Evolutionary conservation across 169 alveolate genomes (phyloP), one percentile per base, ranked within the genome.

Genomic region (Perkinsus chesapeaki): DNA sequence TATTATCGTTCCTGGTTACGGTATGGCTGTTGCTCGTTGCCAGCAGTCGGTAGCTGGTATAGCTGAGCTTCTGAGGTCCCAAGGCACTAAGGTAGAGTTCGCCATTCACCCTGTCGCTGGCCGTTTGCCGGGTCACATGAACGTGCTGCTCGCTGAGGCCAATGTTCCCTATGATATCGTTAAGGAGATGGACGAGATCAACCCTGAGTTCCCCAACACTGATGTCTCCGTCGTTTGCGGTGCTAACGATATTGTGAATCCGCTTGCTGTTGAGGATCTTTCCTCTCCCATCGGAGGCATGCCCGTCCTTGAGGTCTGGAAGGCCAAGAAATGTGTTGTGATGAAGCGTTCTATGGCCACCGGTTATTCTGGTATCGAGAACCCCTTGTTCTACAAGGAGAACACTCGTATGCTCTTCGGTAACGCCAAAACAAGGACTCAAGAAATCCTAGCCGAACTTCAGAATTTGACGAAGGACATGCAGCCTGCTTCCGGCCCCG

Each of bases 101-200:
- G 99, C 98, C 91, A 98, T 98, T 92, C 99, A 98, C 94, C 99
- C 99, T 39, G 99, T 98, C 92, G 99, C 99, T 36, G 99, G 99
- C 73, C 97, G 99, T 95, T 97, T 98, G 99, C 99, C 99, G 82
- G 99, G 99, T 39, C 99, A 98, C 95, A 97, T 98, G 98, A 98
- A 98, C 93, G 99, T 98, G 34, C 95, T 98, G 39, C 95, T 98
- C 91, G 99, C 99, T 0, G 99, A 98, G 95, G 99, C 99, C 5
- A 98, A 98, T 73, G 98, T 98, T 73, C 99, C 99, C 3, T 98
- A 98, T 95, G 97, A 97, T 72, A 96, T 97, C 93, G 99, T 98
- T 36, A 95, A 97, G 94, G 99, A 98, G 94, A 98, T 98, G 99
- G 98, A 98, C 92, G 99, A 98, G 93, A 96, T 98, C 82, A 98